Conservation (phyloP, 2,329 filamentous ascomycete species). For the Coleophoma cylindrospora region DNA sequence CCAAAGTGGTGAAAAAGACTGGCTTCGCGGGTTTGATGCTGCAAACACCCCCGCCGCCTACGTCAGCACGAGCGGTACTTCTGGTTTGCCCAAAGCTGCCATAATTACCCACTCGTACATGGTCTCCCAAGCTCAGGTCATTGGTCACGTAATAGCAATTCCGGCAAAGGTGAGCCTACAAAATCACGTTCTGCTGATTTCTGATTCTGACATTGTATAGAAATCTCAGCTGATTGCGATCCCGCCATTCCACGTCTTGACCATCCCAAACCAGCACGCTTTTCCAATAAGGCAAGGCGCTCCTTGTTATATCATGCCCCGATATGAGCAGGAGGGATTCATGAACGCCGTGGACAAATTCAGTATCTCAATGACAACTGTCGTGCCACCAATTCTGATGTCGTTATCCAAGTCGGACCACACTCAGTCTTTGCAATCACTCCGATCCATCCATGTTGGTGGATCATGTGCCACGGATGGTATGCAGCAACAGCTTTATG, state of each 20-base stretch:
- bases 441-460: slow-evolving; percentile 41
- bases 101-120: slow-evolving; percentile 26
- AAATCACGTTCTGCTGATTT: background rate
- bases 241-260: slow-evolving; percentile 57
- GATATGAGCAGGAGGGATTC: slow-evolving; percentile 70
- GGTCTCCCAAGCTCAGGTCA: slow-evolving; percentile 36
- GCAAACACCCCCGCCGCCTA: slow-evolving; percentile 33
- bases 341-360: slow-evolving; percentile 62
- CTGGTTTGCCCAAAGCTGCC: slow-evolving; percentile 48
- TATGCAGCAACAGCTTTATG: slow-evolving; percentile 32
- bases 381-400: slow-evolving; percentile 73
- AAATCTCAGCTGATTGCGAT: slow-evolving; percentile 45
- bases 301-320: slow-evolving; percentile 71
- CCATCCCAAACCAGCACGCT: slow-evolving; percentile 72
- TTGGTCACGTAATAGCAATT: slow-evolving; percentile 47
- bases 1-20: slow-evolving; percentile 33
- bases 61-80: slow-evolving; percentile 42
- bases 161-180: slow-evolving; percentile 43
- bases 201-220: slow-evolving; percentile 54
- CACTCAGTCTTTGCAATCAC: slow-evolving; percentile 28
- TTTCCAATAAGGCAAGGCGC: slow-evolving; percentile 60
- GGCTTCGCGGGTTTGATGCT: slow-evolving; percentile 1
- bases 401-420: slow-evolving; percentile 59
- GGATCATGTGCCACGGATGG: slow-evolving; percentile 38
- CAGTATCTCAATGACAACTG: slow-evolving; percentile 58